Conservation (phyloP, 305 asterid species). For the Rubia peregrina region DNA sequence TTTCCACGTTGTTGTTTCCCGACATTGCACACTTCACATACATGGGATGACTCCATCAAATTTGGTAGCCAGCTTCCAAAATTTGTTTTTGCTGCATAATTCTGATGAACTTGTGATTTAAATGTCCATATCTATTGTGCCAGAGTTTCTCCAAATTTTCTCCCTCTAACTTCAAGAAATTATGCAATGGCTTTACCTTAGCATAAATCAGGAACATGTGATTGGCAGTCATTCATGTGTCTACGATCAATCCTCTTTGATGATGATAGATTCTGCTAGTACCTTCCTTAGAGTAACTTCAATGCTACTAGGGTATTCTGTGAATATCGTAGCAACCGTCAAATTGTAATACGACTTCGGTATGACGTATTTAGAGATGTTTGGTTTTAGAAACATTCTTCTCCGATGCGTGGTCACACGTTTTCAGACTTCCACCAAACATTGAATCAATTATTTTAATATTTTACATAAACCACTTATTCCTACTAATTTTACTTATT, state of each 20-base stretch:
- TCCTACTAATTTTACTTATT: too few species aligned
- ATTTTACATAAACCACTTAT: too few species aligned
- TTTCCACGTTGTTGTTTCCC: not conserved
- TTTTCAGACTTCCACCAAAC: too few species aligned
- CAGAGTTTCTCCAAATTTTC: not conserved
- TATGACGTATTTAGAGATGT: too few species aligned
- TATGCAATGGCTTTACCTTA: not conserved
- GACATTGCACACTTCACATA: not conserved
- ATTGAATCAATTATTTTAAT: too few species aligned
- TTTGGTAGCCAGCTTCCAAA: not conserved
- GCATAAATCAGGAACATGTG: not conserved
- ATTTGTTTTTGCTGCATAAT: not conserved
- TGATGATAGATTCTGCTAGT: not conserved
- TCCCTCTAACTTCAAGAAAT: not conserved
- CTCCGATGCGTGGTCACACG: too few species aligned
- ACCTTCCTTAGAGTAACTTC: not conserved
- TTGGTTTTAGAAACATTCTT: too few species aligned
- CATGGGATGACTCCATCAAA: not conserved
- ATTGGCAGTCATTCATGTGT: not conserved
- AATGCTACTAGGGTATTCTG: too few species aligned
- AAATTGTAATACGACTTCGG: too few species aligned
- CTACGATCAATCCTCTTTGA: not conserved
- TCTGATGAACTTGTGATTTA: not conserved
- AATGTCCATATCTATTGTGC: not conserved
- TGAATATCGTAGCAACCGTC: too few species aligned